A percentile compares a stretch with the other conserved stretches of the same genome.
Evolutionary conservation across 1,284 basidiomycete species (phyloP).

Genomic region (Grifola frondosa): DNA sequence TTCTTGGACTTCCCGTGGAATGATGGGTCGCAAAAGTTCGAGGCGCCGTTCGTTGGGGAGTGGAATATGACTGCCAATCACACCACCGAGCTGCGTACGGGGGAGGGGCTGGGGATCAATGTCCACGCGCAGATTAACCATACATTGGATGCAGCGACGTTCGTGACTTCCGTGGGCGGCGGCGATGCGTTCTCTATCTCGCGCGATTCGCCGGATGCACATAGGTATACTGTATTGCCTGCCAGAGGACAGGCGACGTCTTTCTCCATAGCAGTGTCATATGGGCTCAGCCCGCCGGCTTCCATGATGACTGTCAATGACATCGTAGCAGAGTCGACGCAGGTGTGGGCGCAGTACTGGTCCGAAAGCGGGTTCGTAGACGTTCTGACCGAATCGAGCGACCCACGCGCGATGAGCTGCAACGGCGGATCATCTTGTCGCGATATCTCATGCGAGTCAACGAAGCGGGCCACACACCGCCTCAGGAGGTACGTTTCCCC

Average conservation of each 20-base stretch:
- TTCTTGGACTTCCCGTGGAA: conserved; percentile 67
- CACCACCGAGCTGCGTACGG: conserved; percentile 39
- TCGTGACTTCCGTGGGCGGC: conserved; percentile 43
- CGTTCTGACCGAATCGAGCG: conserved; percentile 47
- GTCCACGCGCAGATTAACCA: conserved; percentile 43
- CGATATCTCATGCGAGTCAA: conserved; percentile 60
- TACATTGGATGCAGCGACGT: conserved; percentile 40
- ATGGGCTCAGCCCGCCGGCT: conserved; percentile 22
- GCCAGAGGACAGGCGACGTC: conserved; percentile 7
- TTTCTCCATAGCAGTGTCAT: conserved; percentile 39
- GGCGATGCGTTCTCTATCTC: conserved; percentile 42
- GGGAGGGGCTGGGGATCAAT: conserved; percentile 18
- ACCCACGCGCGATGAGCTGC: conserved; percentile 53
- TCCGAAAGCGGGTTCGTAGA: conserved; percentile 51
- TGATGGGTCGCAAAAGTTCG: conserved; percentile 54
- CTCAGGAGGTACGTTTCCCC: conserved; percentile 50
- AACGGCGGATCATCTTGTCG: conserved; percentile 55
- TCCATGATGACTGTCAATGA: conserved; percentile 23
- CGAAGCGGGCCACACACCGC: conserved; percentile 54
- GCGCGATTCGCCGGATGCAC: conserved; percentile 40
- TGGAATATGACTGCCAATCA: conserved; percentile 49
- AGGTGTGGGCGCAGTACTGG: conserved; percentile 52
- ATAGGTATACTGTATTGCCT: conserved; percentile 46
- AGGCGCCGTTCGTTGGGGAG: conserved; percentile 55
- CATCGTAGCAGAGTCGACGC: conserved; percentile 37